A percentile compares a stretch with the other conserved stretches of the same genome.
Evolutionary conservation across 441 rosid species (phyloP).

Genomic region (Gossypium gossypioides): DNA sequence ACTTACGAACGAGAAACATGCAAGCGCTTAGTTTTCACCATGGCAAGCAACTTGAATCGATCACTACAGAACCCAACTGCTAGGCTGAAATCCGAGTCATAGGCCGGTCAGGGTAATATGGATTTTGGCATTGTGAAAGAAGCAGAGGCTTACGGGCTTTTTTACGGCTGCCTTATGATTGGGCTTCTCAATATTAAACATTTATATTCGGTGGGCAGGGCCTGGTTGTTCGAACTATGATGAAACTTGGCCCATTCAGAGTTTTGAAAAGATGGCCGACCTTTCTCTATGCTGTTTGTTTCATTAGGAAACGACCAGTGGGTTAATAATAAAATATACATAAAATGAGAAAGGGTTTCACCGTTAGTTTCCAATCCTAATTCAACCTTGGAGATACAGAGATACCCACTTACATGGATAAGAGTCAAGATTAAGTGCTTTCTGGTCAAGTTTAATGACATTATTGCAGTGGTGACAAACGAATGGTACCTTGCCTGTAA

Average conservation of each 20-base stretch:
- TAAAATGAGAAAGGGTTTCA: not conserved
- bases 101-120: not conserved
- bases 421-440: not conserved
- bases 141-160: not conserved
- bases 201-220: not conserved
- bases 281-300: no score
- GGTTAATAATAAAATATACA: no score
- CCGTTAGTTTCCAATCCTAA: not conserved
- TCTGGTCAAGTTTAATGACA: not conserved
- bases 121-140: not conserved
- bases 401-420: not conserved
- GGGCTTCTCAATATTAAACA: not conserved
- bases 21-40: not conserved
- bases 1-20: not conserved
- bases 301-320: no score
- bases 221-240: conserved; percentile 29
- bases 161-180: not conserved
- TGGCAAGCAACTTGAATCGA: not conserved
- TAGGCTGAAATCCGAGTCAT: not conserved
- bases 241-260: conserved; percentile 27
- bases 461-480: not conserved
- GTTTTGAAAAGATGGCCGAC: conserved; percentile 11
- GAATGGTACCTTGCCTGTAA: not conserved
- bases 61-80: not conserved
- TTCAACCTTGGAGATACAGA: not conserved